These are phyloP conservation scores for Vigna reflexopilosa DNA, from an alignment of 306 rosid species.

Conservation along the genomic window DNA sequence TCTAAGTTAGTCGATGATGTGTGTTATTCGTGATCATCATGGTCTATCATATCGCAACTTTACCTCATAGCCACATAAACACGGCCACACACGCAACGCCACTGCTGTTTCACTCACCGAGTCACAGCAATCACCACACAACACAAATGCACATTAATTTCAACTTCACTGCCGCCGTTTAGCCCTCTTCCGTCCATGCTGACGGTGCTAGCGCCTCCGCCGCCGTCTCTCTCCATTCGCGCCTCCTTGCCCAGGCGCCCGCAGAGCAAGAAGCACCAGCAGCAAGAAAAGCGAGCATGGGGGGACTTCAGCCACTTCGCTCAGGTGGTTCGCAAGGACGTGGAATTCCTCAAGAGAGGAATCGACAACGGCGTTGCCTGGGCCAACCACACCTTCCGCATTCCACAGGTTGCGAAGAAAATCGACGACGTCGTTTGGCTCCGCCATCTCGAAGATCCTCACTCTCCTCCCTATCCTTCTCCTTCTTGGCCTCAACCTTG, in stretches of 20 bases:
- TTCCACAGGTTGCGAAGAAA: constrained; percentile 67
- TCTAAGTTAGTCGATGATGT: neutral
- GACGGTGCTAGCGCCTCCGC: constrained; percentile 50
- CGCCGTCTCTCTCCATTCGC: constrained; percentile 37
- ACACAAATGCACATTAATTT: neutral
- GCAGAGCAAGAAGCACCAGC: constrained; percentile 24
- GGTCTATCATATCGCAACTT: neutral
- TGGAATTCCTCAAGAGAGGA: constrained; percentile 70
- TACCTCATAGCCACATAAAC: constrained; percentile 24
- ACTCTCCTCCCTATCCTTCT: constrained; percentile 53
- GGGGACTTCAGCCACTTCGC: constrained; percentile 75
- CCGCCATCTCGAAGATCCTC: constrained; percentile 78
- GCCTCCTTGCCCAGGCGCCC: constrained; percentile 14
- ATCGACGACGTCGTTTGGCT: constrained; percentile 79
- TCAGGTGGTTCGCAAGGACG: constrained; percentile 70
- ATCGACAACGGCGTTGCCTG: constrained; percentile 63
- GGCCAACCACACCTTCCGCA: constrained; percentile 70
- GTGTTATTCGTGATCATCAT: neutral
- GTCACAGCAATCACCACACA: neutral
- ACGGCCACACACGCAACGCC: neutral
- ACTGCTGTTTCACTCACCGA: neutral
- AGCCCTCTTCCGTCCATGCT: constrained; percentile 44
- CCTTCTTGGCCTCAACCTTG: constrained; percentile 82
- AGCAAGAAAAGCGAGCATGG: constrained; percentile 40
- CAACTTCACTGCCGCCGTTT: neutral